Evolutionary conservation across 179 eudicot species (phyloP).

Genomic region (Gypsophila paniculata): DNA sequence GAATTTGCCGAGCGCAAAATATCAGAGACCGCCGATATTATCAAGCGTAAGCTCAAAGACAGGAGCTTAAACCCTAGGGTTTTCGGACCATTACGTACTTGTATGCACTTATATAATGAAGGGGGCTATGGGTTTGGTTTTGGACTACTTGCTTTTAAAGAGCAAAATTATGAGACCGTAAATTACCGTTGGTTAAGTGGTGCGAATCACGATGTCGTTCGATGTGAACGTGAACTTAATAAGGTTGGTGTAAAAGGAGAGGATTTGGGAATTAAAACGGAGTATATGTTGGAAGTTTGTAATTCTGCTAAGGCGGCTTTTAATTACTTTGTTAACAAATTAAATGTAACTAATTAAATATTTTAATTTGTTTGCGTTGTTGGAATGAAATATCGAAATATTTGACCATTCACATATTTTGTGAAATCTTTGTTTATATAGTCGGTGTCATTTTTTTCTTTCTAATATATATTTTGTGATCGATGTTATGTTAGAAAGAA

Average conservation of each 20-base stretch:
- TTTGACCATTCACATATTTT: too few relatives aligned
- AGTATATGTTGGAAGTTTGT: background rate
- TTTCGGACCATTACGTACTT: background rate
- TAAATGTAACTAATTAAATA: background rate
- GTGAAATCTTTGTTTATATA: too few relatives aligned
- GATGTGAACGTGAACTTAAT: slow-evolving; percentile 14
- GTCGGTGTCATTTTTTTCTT: too few relatives aligned
- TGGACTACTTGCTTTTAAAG: slow-evolving; percentile 12
- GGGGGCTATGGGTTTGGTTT: slow-evolving; percentile 13
- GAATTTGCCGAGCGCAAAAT: background rate
- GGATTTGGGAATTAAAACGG: slow-evolving; percentile 4
- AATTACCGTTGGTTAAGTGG: slow-evolving; percentile 14
- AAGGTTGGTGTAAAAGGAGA: slow-evolving; percentile 11
- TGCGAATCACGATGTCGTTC: background rate
- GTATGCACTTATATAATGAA: background rate
- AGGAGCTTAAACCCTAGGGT: slow-evolving; percentile 6
- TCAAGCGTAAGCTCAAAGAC: background rate
- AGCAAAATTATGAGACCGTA: background rate
- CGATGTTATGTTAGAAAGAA: too few relatives aligned
- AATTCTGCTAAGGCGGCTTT: slow-evolving; percentile 8
- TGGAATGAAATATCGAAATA: too few relatives aligned
- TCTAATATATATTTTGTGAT: too few relatives aligned
- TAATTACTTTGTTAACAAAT: slow-evolving; percentile 1
- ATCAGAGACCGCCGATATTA: background rate
- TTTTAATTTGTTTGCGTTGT: background rate